Percentiles rank a stretch among this genome's conserved stretches.
These are phyloP conservation scores for Calonectria pseudoreteaudii DNA, from an alignment of 2,329 filamentous ascomycete genomes.

Conservation along the genomic window DNA sequence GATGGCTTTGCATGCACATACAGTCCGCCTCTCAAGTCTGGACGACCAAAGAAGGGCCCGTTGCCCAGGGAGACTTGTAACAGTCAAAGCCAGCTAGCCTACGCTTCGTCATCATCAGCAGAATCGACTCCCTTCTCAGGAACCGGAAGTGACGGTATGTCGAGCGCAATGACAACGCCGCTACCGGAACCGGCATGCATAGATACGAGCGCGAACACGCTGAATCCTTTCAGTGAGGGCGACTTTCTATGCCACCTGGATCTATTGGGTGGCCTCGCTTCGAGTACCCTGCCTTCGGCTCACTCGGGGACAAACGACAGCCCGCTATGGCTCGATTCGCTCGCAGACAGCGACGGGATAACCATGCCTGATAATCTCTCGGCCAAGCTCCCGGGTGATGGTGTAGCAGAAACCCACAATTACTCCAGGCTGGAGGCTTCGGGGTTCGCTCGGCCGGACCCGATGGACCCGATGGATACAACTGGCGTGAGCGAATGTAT, in stretches of 20 bases:
- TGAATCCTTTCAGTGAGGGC: not conserved
- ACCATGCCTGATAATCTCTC: not conserved
- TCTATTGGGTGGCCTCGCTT: not conserved
- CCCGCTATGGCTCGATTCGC: not conserved
- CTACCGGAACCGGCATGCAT: not conserved
- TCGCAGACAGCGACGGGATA: not conserved
- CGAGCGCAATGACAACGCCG: not conserved
- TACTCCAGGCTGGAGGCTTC: not conserved
- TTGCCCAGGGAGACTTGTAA: not conserved
- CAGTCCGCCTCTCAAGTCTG: not conserved
- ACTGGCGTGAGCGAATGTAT: not conserved
- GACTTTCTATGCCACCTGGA: not conserved
- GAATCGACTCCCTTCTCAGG: not conserved
- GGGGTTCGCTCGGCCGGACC: not conserved
- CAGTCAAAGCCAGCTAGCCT: not conserved
- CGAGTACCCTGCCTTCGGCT: not conserved
- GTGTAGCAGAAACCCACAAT: not conserved
- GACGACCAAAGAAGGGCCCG: not conserved
- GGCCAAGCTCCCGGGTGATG: not conserved
- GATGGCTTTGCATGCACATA: not conserved
- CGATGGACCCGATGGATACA: not conserved
- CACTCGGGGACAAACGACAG: not conserved
- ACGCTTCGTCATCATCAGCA: not conserved
- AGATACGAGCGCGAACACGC: not conserved
- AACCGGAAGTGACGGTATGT: not conserved